These are phyloP conservation scores for Fomitopsis betulina DNA, from an alignment of 1,284 basidiomycete genomes.

Conservation along the genomic window DNA sequence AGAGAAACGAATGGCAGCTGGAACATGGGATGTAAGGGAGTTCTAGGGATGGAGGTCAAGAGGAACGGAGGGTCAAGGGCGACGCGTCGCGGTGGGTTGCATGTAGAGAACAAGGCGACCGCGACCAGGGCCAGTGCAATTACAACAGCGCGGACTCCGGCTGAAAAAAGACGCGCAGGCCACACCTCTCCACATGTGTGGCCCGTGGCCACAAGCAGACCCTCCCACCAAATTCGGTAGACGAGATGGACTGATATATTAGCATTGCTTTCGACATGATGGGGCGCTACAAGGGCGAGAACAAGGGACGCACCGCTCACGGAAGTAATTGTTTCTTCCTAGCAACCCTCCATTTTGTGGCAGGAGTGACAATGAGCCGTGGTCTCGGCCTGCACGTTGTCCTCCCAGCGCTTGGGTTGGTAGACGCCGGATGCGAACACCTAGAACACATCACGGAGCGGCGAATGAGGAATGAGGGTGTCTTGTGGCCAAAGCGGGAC, in stretches of 20 bases:
- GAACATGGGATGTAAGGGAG: not conserved
- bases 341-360: not conserved
- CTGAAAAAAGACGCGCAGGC: slow-evolving; percentile 2
- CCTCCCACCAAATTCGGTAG: not conserved
- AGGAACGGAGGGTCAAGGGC: not conserved
- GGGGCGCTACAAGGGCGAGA: not conserved
- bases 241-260: not conserved
- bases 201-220: not conserved
- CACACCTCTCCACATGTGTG: slow-evolving; percentile 1
- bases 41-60: not conserved
- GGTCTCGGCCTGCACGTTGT: not conserved
- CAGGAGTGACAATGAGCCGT: not conserved
- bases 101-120: not conserved
- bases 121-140: not conserved
- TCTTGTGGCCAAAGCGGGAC: not conserved
- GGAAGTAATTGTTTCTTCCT: not conserved
- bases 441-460: not conserved
- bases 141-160: slow-evolving; percentile 2
- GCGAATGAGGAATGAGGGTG: not conserved
- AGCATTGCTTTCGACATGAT: not conserved
- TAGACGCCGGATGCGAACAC: not conserved
- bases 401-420: not conserved
- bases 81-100: not conserved
- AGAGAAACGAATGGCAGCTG: not conserved
- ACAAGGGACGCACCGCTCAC: not conserved